Conservation (phyloP, 2,329 filamentous ascomycete species). For the Fusarium hainanense region DNA sequence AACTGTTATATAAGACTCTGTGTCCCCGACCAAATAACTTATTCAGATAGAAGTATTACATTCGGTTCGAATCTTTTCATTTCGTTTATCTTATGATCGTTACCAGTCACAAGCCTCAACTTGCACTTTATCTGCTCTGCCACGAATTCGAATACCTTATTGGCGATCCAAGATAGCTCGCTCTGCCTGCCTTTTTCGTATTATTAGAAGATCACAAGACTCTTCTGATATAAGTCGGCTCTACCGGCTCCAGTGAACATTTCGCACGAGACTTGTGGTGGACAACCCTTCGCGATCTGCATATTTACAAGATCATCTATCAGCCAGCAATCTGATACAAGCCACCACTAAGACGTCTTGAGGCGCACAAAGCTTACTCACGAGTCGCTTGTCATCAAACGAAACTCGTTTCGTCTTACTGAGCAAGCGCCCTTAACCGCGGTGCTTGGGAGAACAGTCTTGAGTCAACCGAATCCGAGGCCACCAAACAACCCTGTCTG, state of each 20-base stretch:
- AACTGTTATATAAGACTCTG: constrained; percentile 43
- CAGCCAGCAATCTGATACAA: constrained; percentile 38
- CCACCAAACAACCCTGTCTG: constrained; percentile 45
- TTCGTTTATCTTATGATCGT: constrained; percentile 1
- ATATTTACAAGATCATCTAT: constrained; percentile 30
- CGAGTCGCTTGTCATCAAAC: constrained; percentile 21
- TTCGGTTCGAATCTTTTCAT: constrained; percentile 2
- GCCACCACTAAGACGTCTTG: constrained; percentile 19
- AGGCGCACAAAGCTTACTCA: constrained; percentile 31
- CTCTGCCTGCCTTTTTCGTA: constrained; percentile 20
- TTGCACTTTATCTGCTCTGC: constrained; percentile 1
- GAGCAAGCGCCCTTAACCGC: constrained; percentile 29
- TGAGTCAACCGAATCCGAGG: constrained; percentile 29
- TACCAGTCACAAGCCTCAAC: constrained; percentile 2
- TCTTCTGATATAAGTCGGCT: constrained; percentile 33
- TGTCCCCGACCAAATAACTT: constrained; percentile 29
- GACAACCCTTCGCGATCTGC: constrained; percentile 17
- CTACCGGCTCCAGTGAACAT: constrained; percentile 22
- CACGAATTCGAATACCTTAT: constrained; percentile 15
- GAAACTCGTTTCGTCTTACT: not conserved
- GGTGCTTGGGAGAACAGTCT: constrained; percentile 10
- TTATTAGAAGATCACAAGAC: constrained; percentile 25
- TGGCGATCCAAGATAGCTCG: constrained; percentile 9
- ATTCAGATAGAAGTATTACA: constrained; percentile 1
- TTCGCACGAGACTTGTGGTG: constrained; percentile 8